Evolutionary conservation across 495 filamentous ascomycete species (phyloP), one percentile per base, ranked within the genome.

Genomic region (Durotheca rogersii): DNA sequence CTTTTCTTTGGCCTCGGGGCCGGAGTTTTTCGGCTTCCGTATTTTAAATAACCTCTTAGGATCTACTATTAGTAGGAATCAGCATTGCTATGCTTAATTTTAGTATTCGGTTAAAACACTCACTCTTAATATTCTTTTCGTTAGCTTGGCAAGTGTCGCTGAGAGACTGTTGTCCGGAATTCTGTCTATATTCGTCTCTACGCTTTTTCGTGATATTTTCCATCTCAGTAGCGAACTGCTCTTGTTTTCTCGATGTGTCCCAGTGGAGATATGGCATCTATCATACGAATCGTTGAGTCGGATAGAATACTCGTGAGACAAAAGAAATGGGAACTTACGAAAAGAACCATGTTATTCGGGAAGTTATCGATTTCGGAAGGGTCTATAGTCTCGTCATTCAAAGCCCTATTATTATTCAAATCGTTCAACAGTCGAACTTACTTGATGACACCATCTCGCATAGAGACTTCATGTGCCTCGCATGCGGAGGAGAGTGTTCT

Each of bases 221-320:
- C 69, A 60, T 42, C 68, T 76, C 18, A 68, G 56, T 38, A 68
- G 70, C 21, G 12, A 63, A 55, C 14, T 57, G 42, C 10, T 60
- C 41, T 10, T 18, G 37, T 25, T 46, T 60, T n/a, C 37, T 51
- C 0, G 61, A 57, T 0, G 81, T 84, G 27, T 88, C 84, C 61
- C 83, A 88, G 54, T 86, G 82, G 2, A 88, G 66, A 48, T 85
- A 88, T 1, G 83, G 83, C 82, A 86, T 86, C 71, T 73, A 20
- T 0, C 4, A 27, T 4, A 6, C 9, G 11, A 33, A 34, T 23
- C 30, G 4, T 19, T 50, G 14, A 36, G 5, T 17, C 16, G 20
- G 18, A n/a, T 7, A 20, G n/a, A n/a, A 7, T 38, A 3, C 16
- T 38, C 29, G 2, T 14, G 4, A 16, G 36, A 3, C 4, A 18